These are phyloP conservation scores for Spergularia bocconei DNA, from an alignment of 148 eudicot species.

Conservation along the genomic window DNA sequence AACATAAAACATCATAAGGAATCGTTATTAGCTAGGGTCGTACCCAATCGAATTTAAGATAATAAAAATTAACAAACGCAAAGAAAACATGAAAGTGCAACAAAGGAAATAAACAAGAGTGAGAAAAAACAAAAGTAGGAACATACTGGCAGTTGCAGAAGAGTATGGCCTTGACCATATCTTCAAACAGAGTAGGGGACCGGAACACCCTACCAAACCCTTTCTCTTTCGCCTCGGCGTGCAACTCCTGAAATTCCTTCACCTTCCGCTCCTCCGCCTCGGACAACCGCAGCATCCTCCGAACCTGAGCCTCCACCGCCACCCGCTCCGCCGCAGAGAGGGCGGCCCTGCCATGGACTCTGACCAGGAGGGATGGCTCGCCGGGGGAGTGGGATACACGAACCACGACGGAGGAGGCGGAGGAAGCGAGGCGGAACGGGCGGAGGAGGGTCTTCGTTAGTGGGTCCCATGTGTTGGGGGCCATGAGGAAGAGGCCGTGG, in stretches of 20 bases:
- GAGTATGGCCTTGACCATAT: slow-evolving; percentile 76
- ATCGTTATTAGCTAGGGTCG: neutral
- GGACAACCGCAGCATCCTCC: slow-evolving; percentile 69
- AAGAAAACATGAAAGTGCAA: too few relatives aligned
- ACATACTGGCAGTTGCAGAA: slow-evolving; percentile 62
- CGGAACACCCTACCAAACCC: slow-evolving; percentile 76
- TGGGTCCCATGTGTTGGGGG: slow-evolving; percentile 64
- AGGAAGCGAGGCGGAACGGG: slow-evolving; percentile 47
- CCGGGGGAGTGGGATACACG: slow-evolving; percentile 44
- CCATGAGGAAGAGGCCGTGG: slow-evolving; percentile 67
- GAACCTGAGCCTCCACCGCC: slow-evolving; percentile 45
- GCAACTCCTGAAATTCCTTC: slow-evolving; percentile 52
- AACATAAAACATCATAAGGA: neutral
- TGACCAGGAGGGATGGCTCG: slow-evolving; percentile 29
- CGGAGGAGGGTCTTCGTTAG: slow-evolving; percentile 49
- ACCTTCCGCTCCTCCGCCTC: slow-evolving; percentile 48
- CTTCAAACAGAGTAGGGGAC: slow-evolving; percentile 81
- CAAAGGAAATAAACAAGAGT: too few relatives aligned
- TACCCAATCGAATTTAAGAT: neutral
- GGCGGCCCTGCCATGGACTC: slow-evolving; percentile 34
- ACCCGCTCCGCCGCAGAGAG: slow-evolving; percentile 31
- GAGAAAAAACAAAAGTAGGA: neutral
- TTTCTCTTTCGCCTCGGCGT: slow-evolving; percentile 39
- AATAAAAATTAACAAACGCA: neutral
- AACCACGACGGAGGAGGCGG: slow-evolving; percentile 28